phyloP scores from a whole-genome alignment of 1,139 yeast genomes.

The Debaryomyces coudertii region DNA sequence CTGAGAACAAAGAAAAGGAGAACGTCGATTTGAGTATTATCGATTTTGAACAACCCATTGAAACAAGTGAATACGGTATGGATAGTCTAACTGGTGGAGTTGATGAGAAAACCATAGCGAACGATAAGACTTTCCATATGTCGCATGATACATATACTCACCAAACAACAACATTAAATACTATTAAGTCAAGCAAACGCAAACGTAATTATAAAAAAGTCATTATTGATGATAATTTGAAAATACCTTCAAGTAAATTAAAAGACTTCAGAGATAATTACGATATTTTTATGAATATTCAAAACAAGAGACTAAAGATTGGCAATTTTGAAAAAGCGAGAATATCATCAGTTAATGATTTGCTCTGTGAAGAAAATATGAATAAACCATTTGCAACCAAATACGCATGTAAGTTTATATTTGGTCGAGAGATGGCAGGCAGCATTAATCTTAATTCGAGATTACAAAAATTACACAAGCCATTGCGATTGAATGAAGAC shows the following conservation, averaged over 20 bases:
- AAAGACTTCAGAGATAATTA: slow-evolving; percentile 8
- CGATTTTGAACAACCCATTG: slow-evolving; percentile 10
- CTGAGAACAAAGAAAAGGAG: neutral
- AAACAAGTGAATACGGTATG: neutral
- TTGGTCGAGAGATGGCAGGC: slow-evolving; percentile 1
- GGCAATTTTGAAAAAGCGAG: neutral
- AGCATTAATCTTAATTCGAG: neutral
- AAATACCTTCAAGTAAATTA: slow-evolving; percentile 9
- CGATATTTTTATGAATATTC: slow-evolving; percentile 6
- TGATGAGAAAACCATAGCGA: slow-evolving; percentile 11
- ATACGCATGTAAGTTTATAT: slow-evolving; percentile 6
- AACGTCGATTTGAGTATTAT: slow-evolving; percentile 8
- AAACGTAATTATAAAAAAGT: slow-evolving; percentile 5
- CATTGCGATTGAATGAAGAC: slow-evolving; percentile 5
- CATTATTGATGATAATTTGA: slow-evolving; percentile 6
- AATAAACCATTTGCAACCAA: slow-evolving; percentile 7
- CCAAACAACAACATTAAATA: neutral
- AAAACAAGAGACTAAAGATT: slow-evolving; percentile 7
- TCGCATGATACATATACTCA: slow-evolving; percentile 13
- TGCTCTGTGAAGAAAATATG: neutral
- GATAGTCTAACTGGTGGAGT: slow-evolving; percentile 8
- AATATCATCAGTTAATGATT: neutral
- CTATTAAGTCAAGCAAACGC: slow-evolving; percentile 1
- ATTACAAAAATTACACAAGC: neutral
- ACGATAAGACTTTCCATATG: slow-evolving; percentile 14